phyloP scores from a whole-genome alignment of 2,329 filamentous ascomycete species.

The Periconia digitata region DNA sequence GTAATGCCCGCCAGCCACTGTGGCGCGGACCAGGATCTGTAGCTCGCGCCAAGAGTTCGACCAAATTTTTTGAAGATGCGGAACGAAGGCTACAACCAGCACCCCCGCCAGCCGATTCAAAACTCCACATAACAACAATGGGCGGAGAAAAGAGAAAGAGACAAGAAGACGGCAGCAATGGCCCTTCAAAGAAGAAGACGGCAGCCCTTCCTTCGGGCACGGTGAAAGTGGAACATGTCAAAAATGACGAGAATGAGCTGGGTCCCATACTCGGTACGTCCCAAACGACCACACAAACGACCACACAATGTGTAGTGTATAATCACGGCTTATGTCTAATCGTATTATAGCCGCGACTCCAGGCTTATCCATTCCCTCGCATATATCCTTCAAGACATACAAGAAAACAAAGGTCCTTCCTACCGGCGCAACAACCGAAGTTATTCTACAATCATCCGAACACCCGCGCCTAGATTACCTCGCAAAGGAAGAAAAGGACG shows the following conservation, averaged over 20 bases:
- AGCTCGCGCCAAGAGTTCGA: constrained; percentile 24
- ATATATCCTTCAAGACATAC: constrained; percentile 54
- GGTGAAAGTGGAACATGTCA: constrained; percentile 49
- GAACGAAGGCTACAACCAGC: constrained; percentile 5
- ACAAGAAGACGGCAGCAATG: constrained; percentile 27
- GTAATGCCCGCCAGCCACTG: constrained; percentile 6
- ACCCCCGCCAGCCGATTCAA: constrained; percentile 1
- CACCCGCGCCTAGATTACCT: constrained; percentile 63
- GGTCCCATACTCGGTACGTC: constrained; percentile 54
- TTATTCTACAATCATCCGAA: constrained; percentile 62
- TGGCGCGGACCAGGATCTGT: constrained; percentile 8
- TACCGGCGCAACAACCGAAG: constrained; percentile 40
- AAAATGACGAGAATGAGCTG: constrained; percentile 50
- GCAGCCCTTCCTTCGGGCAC: constrained; percentile 40
- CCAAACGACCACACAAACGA: no score
- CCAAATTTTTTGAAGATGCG: constrained; percentile 23
- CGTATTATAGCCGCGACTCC: constrained; percentile 42
- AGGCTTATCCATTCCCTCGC: constrained; percentile 44
- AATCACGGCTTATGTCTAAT: background rate
- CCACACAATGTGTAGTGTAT: no score
- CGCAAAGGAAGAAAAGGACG: constrained; percentile 53
- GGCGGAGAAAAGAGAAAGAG: constrained; percentile 45
- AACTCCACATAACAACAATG: constrained; percentile 22
- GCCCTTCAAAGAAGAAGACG: constrained; percentile 50
- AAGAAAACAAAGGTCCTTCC: constrained; percentile 36